A percentile compares a stretch with the other conserved stretches of the same genome.
phyloP scores from a whole-genome alignment of 2,329 filamentous ascomycete genomes.

The Colletotrichum brevisporum region DNA sequence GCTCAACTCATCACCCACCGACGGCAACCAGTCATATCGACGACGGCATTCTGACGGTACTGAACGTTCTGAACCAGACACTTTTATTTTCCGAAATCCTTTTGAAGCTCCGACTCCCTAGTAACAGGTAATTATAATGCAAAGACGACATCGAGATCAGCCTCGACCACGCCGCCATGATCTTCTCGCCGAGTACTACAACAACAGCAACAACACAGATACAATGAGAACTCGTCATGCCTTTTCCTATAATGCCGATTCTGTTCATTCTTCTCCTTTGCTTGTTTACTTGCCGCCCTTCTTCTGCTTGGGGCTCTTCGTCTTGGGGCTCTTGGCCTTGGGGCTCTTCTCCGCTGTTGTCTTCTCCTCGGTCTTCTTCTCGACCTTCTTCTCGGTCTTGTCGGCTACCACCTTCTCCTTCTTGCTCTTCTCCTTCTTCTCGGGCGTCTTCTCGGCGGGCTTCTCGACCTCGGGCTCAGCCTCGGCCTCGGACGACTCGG shows the following conservation, averaged over 20 bases:
- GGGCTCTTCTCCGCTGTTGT: conserved; percentile 36
- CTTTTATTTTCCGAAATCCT: conserved; percentile 17
- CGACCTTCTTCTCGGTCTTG: conserved; percentile 36
- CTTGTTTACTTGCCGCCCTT: conserved; percentile 36
- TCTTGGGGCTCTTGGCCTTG: conserved; percentile 38
- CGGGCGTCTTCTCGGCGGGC: conserved; percentile 33
- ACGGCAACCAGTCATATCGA: background rate
- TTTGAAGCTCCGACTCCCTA: conserved; percentile 38
- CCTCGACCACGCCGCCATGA: conserved; percentile 25
- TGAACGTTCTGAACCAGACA: background rate
- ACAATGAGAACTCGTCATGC: conserved; percentile 15
- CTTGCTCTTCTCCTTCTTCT: conserved; percentile 34
- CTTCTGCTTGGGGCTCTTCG: conserved; percentile 36
- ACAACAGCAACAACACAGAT: conserved; percentile 11
- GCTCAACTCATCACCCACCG: too few species aligned
- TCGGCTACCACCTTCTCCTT: conserved; percentile 20
- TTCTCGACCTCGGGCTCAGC: conserved; percentile 34
- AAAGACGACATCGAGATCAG: conserved; percentile 14
- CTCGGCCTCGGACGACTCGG: conserved; percentile 39
- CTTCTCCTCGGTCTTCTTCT: conserved; percentile 36
- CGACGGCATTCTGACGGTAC: background rate
- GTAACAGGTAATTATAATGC: conserved; percentile 40
- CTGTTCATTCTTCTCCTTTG: background rate
- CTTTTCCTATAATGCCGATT: background rate
- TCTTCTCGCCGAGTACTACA: conserved; percentile 3